Conservation (phyloP, 768 basidiomycete species). For the Saitozyma sp. region DNA sequence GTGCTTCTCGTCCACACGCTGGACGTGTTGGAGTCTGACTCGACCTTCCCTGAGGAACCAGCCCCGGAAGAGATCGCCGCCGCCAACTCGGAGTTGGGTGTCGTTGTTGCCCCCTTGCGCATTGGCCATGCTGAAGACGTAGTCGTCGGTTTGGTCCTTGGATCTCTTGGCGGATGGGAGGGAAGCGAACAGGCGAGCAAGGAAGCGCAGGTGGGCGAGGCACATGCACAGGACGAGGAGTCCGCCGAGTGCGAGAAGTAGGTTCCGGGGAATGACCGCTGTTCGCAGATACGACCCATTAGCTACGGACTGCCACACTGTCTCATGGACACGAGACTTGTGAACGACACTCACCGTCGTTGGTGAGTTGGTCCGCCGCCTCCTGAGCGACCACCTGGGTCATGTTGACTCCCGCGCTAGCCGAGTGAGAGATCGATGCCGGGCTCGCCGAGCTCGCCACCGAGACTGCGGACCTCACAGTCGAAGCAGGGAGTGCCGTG, state of each 20-base stretch:
- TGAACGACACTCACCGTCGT: slow-evolving; percentile 26
- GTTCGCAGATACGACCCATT: neutral
- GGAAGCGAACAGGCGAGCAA: slow-evolving; percentile 47
- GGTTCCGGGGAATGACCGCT: slow-evolving; percentile 32
- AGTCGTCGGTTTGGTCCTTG: slow-evolving; percentile 4
- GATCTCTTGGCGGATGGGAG: slow-evolving; percentile 3
- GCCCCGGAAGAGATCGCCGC: slow-evolving; percentile 25
- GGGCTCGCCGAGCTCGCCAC: too few species aligned
- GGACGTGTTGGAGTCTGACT: neutral
- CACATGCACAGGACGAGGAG: slow-evolving; percentile 38
- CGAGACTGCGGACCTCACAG: neutral
- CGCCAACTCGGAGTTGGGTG: slow-evolving; percentile 6
- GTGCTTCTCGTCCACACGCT: neutral
- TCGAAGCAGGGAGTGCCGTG: neutral
- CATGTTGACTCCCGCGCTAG: slow-evolving; percentile 11
- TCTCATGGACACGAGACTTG: neutral
- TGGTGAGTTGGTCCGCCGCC: slow-evolving; percentile 15
- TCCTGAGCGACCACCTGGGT: slow-evolving; percentile 19
- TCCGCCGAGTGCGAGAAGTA: slow-evolving; percentile 31
- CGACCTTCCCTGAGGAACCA: slow-evolving; percentile 25
- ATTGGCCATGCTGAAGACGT: neutral
- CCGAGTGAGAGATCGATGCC: slow-evolving; percentile 4
- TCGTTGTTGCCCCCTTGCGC: neutral
- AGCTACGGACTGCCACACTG: neutral
- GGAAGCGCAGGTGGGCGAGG: slow-evolving; percentile 38